A percentile compares a stretch with the other conserved stretches of the same genome.
These are phyloP conservation scores for Anastatica hierochuntica DNA, from an alignment of 345 rosid genomes.

Conservation along the genomic window DNA sequence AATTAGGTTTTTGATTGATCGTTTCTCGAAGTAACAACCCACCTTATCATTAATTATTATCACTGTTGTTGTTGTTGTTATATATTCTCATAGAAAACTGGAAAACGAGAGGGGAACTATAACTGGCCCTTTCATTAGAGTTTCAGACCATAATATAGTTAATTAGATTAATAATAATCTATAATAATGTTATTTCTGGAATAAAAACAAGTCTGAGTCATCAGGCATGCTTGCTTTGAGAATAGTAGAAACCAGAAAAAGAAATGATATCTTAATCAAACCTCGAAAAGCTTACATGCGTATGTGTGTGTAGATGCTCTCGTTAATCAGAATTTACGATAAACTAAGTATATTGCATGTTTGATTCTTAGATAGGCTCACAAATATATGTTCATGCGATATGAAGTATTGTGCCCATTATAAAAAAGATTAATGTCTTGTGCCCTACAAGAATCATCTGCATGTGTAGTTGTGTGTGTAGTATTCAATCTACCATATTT, in stretches of 20 bases:
- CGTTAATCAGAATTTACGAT: constrained; percentile 21
- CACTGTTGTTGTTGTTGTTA: background rate
- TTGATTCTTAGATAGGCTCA: constrained; percentile 16
- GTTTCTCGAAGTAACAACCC: constrained; percentile 16
- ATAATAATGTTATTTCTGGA: background rate
- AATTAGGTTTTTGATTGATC: constrained; percentile 17
- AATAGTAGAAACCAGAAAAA: constrained; percentile 23
- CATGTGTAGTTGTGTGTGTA: background rate
- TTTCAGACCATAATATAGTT: constrained; percentile 14
- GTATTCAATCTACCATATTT: too few relatives aligned
- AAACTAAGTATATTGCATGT: constrained; percentile 21
- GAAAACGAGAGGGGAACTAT: constrained; percentile 25
- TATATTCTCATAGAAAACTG: constrained; percentile 17
- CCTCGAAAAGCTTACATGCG: constrained; percentile 24
- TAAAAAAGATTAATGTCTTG: too few relatives aligned
- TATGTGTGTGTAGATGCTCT: constrained; percentile 25
- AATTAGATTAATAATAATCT: background rate
- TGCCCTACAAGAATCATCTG: constrained; percentile 10
- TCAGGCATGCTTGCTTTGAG: constrained; percentile 31
- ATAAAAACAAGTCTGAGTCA: constrained; percentile 15
- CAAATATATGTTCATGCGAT: constrained; percentile 19
- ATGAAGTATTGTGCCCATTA: too few relatives aligned
- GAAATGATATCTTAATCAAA: constrained; percentile 19
- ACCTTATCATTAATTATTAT: constrained; percentile 20
- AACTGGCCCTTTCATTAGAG: constrained; percentile 19